A percentile compares a stretch with the other conserved stretches of the same genome.
phyloP scores from a whole-genome alignment of 306 rosid genomes.

The Calophaca sinica region DNA sequence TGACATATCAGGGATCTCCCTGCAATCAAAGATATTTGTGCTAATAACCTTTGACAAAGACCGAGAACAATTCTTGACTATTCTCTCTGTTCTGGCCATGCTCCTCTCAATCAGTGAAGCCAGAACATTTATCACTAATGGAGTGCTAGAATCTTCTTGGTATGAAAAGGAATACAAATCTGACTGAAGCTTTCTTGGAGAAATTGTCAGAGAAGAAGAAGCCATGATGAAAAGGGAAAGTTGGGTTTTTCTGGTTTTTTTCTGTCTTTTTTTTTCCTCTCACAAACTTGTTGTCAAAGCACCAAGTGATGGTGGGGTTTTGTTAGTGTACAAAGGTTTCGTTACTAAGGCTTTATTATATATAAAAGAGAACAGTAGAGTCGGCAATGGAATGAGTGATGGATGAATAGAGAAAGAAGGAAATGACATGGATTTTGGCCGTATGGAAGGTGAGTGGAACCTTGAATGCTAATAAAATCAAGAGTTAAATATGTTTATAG shows the following conservation, averaged over 20 bases:
- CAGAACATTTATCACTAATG: constrained; percentile 75
- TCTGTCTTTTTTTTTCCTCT: background rate
- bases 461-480: constrained; percentile 36
- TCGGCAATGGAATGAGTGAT: constrained; percentile 18
- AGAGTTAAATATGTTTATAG: background rate
- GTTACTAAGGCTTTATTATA: constrained; percentile 40
- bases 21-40: constrained; percentile 68
- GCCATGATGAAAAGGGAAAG: constrained; percentile 47
- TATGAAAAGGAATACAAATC: constrained; percentile 77
- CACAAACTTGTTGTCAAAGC: constrained; percentile 9
- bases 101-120: constrained; percentile 89
- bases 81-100: constrained; percentile 84
- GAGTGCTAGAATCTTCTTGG: constrained; percentile 64
- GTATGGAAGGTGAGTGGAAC: constrained; percentile 81
- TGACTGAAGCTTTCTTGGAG: constrained; percentile 87
- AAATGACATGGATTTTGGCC: constrained; percentile 48
- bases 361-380: constrained; percentile 15
- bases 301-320: constrained; percentile 34
- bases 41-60: constrained; percentile 54
- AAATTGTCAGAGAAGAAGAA: constrained; percentile 58
- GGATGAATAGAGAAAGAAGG: constrained; percentile 29
- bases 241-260: background rate
- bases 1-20: constrained; percentile 86
- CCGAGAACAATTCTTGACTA: constrained; percentile 58
- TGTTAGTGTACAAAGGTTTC: constrained; percentile 12